Evolutionary conservation across 176 grass and related monocot species (phyloP), one percentile per base, ranked within the genome.

Genomic region (Tillandsia fasciculata): DNA sequence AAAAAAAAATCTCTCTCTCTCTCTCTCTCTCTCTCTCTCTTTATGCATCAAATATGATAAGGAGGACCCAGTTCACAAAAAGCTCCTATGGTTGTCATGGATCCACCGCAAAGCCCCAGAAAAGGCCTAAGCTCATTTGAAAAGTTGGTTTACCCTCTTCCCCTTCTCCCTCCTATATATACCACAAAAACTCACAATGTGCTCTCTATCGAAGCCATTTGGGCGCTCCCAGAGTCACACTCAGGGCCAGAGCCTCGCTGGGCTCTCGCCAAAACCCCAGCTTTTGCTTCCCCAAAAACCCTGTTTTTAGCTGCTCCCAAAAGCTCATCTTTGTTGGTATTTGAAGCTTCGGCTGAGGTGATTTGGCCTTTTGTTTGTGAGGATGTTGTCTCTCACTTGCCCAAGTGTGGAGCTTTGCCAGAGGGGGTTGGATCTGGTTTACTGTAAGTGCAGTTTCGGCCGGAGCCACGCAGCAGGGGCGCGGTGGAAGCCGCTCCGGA

Each of bases 321-420:
- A 33, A 42, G 33, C 54, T 59, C 20, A n/a, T 8, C 9, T 59
- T 18, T 14, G 20, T 59, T 59, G 14, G n/a, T 18, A 61, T 15
- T 61, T 23, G 15, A 8, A 17, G 6, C 22, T 20, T 61, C 22
- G 10, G 56, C 12, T 48, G 12, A 18, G 59, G 53, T 48, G 70
- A 18, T 49, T 48, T 11, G 23, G n/a, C 9, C 52, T 54, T 11
- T 9, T 11, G 9, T 9, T 27, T 47, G 22, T 13, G 4, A 77
- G 78, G 73, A 96, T 96, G 93, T 72, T 91, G 78, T 90, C 83
- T 18, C 48, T 92, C 81, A 92, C 78, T 27, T 96, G 79, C 49
- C 75, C 72, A 0, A 75, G 81, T 52, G 76, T 80, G 83, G 50
- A 82, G 68, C 77, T 87, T 77, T 85, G 73, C 70, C 73, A 76